A percentile compares a stretch with the other conserved stretches of the same genome.
Evolutionary conservation across 257 asterid genomes (phyloP).

Genomic region (Parsonsia alboflavescens): DNA sequence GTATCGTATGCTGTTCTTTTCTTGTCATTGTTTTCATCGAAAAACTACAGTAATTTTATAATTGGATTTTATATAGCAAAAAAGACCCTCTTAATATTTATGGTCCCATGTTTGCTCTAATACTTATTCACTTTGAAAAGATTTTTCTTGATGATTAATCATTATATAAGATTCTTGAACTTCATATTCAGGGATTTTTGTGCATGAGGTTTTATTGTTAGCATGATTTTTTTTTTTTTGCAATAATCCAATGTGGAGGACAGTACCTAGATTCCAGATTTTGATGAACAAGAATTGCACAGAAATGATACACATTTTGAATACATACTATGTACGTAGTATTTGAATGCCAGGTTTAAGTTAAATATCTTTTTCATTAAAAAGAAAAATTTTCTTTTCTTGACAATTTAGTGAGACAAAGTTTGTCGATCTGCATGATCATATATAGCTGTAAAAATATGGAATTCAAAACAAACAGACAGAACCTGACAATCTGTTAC

Average conservation of each 20-base stretch:
- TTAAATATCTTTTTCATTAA: not conserved
- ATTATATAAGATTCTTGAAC: not conserved
- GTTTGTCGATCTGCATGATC: not conserved
- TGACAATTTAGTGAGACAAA: not conserved
- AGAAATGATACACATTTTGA: not conserved
- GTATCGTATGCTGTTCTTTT: not conserved
- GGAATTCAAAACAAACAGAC: conserved; percentile 12
- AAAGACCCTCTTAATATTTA: too few species aligned
- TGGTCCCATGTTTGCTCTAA: not conserved
- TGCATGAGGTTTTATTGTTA: not conserved
- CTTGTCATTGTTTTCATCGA: not conserved
- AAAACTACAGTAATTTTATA: not conserved
- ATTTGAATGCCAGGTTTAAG: too few species aligned
- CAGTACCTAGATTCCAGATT: not conserved
- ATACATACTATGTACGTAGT: not conserved
- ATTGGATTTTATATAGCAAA: too few species aligned
- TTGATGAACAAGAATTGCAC: not conserved
- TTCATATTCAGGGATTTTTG: not conserved
- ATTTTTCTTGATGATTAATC: not conserved
- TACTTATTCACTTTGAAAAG: not conserved
- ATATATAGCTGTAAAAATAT: not conserved
- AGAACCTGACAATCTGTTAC: conserved; percentile 9
- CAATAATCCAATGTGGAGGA: not conserved
- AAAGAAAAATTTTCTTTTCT: not conserved
- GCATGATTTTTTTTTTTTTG: too few species aligned